Evolutionary conservation across 1,284 basidiomycete species (phyloP).

Genomic region (Neotropicomus parvogracilis): DNA sequence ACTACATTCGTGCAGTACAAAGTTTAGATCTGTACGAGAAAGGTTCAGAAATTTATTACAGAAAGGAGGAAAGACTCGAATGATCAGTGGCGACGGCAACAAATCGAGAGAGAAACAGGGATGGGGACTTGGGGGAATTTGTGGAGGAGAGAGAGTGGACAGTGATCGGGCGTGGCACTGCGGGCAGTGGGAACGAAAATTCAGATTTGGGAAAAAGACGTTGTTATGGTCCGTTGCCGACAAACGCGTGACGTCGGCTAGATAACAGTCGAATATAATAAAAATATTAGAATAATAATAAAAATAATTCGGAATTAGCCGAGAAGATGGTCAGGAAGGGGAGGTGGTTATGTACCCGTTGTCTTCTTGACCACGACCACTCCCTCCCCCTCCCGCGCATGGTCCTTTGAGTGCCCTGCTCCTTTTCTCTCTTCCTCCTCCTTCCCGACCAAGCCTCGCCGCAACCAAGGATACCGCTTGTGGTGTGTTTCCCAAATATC

Average conservation of each 20-base stretch:
- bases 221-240: conserved; percentile 18
- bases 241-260: conserved; percentile 28
- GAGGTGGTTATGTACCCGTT: conserved; percentile 28
- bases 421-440: conserved; percentile 34
- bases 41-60: background rate
- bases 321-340: conserved; percentile 22
- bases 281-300: conserved; percentile 6
- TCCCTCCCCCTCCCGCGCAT: conserved; percentile 29
- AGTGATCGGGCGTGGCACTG: conserved; percentile 18
- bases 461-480: conserved; percentile 78
- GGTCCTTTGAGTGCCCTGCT: conserved; percentile 40
- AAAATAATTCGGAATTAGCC: conserved; percentile 25
- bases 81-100: conserved; percentile 9
- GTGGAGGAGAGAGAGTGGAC: background rate
- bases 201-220: conserved; percentile 8
- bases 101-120: background rate
- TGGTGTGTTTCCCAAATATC: conserved; percentile 37
- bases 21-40: background rate
- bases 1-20: conserved; percentile 4
- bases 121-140: background rate
- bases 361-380: conserved; percentile 29
- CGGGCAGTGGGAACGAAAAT: conserved; percentile 9
- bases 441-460: conserved; percentile 46
- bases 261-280: conserved; percentile 22
- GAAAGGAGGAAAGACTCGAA: background rate